A percentile compares a stretch with the other conserved stretches of the same genome.
Evolutionary conservation across 306 rosid species (phyloP).

Genomic region (Quercus engelmannii): DNA sequence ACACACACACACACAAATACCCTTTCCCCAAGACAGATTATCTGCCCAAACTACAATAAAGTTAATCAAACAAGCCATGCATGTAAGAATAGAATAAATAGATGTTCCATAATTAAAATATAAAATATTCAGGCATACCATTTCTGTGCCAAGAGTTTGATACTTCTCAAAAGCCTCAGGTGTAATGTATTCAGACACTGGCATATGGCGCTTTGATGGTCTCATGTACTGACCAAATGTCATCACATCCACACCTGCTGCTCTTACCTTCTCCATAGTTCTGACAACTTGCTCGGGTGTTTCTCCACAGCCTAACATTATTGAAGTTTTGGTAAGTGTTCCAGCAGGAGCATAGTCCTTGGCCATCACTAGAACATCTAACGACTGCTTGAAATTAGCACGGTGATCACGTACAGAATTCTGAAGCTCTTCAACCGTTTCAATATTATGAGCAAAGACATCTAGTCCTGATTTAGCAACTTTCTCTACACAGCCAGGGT

Average conservation of each 20-base stretch:
- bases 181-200: slow-evolving; percentile 87
- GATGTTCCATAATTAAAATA: background rate
- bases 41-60: background rate
- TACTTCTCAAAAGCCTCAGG: slow-evolving; percentile 93
- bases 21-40: background rate
- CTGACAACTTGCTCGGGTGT: slow-evolving; percentile 90
- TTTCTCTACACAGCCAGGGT: slow-evolving; percentile 65
- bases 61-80: background rate
- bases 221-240: slow-evolving; percentile 99
- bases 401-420: slow-evolving; percentile 79
- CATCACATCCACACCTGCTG: slow-evolving; percentile 98
- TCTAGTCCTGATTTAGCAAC: slow-evolving; percentile 91
- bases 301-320: slow-evolving; percentile 99
- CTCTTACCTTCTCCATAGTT: slow-evolving; percentile 98
- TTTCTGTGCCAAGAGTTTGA: slow-evolving; percentile 82
- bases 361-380: slow-evolving; percentile 91
- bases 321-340: slow-evolving; percentile 91
- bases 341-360: slow-evolving; percentile 81
- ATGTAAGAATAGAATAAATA: background rate
- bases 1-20: background rate
- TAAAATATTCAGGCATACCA: slow-evolving; percentile 38
- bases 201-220: slow-evolving; percentile 99
- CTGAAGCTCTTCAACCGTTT: slow-evolving; percentile 98
- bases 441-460: slow-evolving; percentile 97
- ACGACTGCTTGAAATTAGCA: slow-evolving; percentile 88